phyloP scores from a whole-genome alignment of 2,329 filamentous ascomycete species.

The Juglanconis sp. region DNA sequence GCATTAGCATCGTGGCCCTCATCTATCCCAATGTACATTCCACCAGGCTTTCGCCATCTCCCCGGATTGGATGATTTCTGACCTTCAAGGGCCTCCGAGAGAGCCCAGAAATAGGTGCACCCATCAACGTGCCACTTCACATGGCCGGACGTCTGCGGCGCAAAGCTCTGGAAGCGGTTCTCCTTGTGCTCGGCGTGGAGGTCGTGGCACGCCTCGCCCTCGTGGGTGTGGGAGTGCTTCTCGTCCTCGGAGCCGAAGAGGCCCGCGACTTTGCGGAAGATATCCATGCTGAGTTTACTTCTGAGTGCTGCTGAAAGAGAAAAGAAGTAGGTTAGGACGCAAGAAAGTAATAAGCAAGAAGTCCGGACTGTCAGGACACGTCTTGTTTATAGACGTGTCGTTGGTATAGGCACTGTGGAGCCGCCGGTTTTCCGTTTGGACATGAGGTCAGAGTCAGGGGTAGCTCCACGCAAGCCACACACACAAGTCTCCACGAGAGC shows the following conservation, averaged over 20 bases:
- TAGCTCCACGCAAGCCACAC: slow-evolving; percentile 17
- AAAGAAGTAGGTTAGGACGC: not conserved
- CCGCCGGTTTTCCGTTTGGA: not conserved
- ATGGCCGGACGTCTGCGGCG: slow-evolving; percentile 67
- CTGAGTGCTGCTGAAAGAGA: not conserved
- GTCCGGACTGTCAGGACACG: not conserved
- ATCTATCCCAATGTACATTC: not conserved
- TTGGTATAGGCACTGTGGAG: slow-evolving; percentile 12
- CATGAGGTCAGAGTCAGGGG: slow-evolving; percentile 17
- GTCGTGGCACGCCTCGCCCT: slow-evolving; percentile 38
- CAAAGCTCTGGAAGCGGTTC: slow-evolving; percentile 66
- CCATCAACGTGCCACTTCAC: slow-evolving; percentile 88
- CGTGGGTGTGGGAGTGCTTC: slow-evolving; percentile 43
- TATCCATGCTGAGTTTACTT: slow-evolving; percentile 19
- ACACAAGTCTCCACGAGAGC: slow-evolving; percentile 10
- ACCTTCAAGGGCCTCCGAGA: slow-evolving; percentile 73
- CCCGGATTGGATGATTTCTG: slow-evolving; percentile 17
- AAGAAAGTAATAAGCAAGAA: not conserved
- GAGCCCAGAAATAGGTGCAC: slow-evolving; percentile 81
- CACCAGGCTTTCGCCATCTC: not conserved
- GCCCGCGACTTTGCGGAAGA: slow-evolving; percentile 45
- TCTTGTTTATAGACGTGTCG: slow-evolving; percentile 15
- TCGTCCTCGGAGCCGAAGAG: slow-evolving; percentile 34
- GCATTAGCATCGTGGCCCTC: not conserved
- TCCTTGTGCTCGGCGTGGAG: slow-evolving; percentile 40